Percentiles rank a stretch among this genome's conserved stretches.
Conservation (phyloP, 2,329 filamentous ascomycete genomes). For the Thermothelomyces thermophilus region DNA sequence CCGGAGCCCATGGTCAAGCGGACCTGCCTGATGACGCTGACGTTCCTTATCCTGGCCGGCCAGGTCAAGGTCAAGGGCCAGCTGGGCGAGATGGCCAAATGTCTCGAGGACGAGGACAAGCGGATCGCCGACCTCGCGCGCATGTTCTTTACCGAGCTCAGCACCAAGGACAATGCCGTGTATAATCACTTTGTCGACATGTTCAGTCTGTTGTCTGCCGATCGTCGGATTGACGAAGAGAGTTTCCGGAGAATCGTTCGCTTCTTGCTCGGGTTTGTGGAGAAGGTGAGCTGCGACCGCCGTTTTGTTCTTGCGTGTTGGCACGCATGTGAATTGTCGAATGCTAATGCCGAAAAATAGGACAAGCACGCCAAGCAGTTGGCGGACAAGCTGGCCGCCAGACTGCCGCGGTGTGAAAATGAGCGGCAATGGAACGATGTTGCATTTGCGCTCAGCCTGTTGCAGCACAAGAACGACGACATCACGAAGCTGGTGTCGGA, state of each 20-base stretch:
- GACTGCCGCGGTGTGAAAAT: slow-evolving; percentile 77
- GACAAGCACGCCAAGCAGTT: slow-evolving; percentile 97
- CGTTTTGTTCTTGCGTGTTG: background rate
- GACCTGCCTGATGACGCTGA: slow-evolving; percentile 96
- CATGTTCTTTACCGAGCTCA: slow-evolving; percentile 98
- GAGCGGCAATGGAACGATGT: slow-evolving; percentile 98
- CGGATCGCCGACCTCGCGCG: slow-evolving; percentile 86
- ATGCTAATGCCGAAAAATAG: slow-evolving; percentile 39
- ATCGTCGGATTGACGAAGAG: slow-evolving; percentile 74
- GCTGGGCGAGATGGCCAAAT: slow-evolving; percentile 98
- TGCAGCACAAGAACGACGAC: slow-evolving; percentile 91
- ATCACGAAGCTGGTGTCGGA: slow-evolving; percentile 70
- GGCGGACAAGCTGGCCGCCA: slow-evolving; percentile 82
- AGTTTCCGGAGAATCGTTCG: slow-evolving; percentile 80
- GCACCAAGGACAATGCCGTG: slow-evolving; percentile 96
- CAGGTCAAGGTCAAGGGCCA: slow-evolving; percentile 99
- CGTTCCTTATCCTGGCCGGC: slow-evolving; percentile 91
- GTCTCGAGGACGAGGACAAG: slow-evolving; percentile 91
- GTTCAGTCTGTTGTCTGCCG: slow-evolving; percentile 87
- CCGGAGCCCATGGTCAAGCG: slow-evolving; percentile 84
- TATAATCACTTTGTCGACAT: slow-evolving; percentile 99
- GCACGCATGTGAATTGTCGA: background rate
- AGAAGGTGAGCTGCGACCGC: slow-evolving; percentile 64
- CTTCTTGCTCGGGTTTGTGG: slow-evolving; percentile 91
- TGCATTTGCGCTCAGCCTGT: slow-evolving; percentile 77